Conservation (phyloP, 352 stramenopile species). For the Phytophthora parvispora region DNA sequence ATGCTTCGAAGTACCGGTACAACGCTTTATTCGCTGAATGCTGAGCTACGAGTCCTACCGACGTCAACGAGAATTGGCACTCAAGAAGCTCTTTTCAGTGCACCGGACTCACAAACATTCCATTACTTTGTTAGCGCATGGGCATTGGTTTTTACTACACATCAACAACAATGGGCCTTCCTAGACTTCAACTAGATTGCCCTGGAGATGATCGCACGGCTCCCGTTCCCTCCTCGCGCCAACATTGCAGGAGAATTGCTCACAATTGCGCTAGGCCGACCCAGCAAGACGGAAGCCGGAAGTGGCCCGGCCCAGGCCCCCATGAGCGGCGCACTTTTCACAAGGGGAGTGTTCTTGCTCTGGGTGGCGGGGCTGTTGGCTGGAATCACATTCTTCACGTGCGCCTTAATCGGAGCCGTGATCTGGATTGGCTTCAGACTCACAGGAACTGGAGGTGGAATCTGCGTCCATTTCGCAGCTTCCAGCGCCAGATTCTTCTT, state of each 20-base stretch:
- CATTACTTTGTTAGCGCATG: too few relatives aligned
- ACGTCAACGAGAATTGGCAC: too few relatives aligned
- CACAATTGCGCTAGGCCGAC: constrained; percentile 12
- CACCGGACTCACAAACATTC: too few relatives aligned
- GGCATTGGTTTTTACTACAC: background rate
- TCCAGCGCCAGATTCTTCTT: constrained; percentile 22
- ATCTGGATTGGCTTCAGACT: constrained; percentile 2
- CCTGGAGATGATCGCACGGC: background rate
- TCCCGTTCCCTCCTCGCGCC: background rate
- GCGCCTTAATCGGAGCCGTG: background rate
- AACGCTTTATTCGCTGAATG: too few relatives aligned
- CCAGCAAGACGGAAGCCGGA: background rate
- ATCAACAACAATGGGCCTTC: background rate
- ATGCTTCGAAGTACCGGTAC: too few relatives aligned
- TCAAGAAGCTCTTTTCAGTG: too few relatives aligned
- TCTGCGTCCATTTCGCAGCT: background rate
- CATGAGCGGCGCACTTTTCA: background rate
- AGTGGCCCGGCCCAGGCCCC: background rate
- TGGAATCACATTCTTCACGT: constrained; percentile 7
- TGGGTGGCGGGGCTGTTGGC: background rate
- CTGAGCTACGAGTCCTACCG: too few relatives aligned
- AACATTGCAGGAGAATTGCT: background rate
- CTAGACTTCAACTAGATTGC: background rate
- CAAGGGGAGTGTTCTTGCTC: background rate
- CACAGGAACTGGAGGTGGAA: constrained; percentile 19